These are phyloP conservation scores for Boletus semigastroideus DNA, from an alignment of 1,284 basidiomycete species.

Conservation along the genomic window DNA sequence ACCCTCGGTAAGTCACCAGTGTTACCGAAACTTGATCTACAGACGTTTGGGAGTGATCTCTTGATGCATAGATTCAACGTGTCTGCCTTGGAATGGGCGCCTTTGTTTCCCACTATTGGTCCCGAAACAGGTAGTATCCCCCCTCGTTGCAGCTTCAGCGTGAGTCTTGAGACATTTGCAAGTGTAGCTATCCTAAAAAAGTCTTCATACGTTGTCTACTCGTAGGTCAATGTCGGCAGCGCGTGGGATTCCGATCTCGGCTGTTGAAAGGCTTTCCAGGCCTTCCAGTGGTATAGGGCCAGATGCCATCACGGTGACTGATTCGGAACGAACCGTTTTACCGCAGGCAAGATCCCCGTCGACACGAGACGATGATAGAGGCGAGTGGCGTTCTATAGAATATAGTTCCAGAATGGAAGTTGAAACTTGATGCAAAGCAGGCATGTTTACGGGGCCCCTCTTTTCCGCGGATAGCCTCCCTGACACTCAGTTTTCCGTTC, in stretches of 20 bases:
- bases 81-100: conserved; percentile 12
- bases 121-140: conserved; percentile 8
- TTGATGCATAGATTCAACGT: conserved; percentile 12
- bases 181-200: neutral
- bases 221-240: conserved; percentile 20
- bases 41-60: neutral
- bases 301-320: conserved; percentile 15
- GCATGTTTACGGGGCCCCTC: conserved; percentile 8
- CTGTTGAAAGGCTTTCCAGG: conserved; percentile 3
- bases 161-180: conserved; percentile 1
- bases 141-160: neutral
- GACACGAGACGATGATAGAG: conserved; percentile 16
- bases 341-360: conserved; percentile 14
- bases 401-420: conserved; percentile 18
- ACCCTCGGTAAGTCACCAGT: conserved; percentile 3
- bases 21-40: conserved; percentile 14
- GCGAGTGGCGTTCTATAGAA: conserved; percentile 23
- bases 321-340: conserved; percentile 1
- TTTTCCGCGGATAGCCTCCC: conserved; percentile 7
- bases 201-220: neutral
- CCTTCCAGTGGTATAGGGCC: conserved; percentile 6
- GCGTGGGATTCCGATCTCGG: conserved; percentile 25
- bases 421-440: neutral
- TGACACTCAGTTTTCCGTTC: conserved; percentile 8
- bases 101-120: conserved; percentile 1